phyloP scores from a whole-genome alignment of 1,284 basidiomycete genomes.

The Ustilago tritici region DNA sequence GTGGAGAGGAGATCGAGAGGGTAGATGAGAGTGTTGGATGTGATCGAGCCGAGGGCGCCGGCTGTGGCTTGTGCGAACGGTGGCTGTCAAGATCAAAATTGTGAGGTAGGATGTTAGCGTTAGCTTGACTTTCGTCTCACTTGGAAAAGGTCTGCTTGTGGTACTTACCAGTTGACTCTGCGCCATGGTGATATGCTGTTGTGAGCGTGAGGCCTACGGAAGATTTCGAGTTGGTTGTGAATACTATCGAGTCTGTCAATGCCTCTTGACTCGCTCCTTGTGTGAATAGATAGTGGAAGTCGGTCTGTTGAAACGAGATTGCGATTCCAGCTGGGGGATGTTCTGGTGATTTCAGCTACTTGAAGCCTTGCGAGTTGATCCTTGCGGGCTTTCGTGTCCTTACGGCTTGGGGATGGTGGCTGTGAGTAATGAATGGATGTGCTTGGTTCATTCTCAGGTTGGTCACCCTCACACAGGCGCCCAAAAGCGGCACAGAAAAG shows the following conservation, averaged over 20 bases:
- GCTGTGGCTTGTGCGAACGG: slow-evolving; percentile 72
- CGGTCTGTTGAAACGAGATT: no score
- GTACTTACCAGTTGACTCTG: slow-evolving; percentile 40
- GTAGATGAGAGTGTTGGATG: slow-evolving; percentile 72
- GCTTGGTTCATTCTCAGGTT: not conserved
- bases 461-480: not conserved
- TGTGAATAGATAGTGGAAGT: no score
- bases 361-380: not conserved
- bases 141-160: not conserved
- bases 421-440: no score
- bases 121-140: not conserved
- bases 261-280: no score
- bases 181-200: slow-evolving; percentile 27
- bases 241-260: no score
- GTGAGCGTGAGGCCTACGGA: not conserved
- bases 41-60: slow-evolving; percentile 70
- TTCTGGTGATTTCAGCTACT: not conserved
- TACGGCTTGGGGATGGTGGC: not conserved
- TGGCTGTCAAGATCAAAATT: slow-evolving; percentile 51
- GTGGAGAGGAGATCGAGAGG: slow-evolving; percentile 72
- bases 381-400: not conserved
- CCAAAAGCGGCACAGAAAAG: not conserved
- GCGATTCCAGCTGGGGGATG: no score
- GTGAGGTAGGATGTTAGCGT: not conserved
- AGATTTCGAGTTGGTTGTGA: no score